Conservation (phyloP, 306 rosid species). For the Acacia acuminata region DNA sequence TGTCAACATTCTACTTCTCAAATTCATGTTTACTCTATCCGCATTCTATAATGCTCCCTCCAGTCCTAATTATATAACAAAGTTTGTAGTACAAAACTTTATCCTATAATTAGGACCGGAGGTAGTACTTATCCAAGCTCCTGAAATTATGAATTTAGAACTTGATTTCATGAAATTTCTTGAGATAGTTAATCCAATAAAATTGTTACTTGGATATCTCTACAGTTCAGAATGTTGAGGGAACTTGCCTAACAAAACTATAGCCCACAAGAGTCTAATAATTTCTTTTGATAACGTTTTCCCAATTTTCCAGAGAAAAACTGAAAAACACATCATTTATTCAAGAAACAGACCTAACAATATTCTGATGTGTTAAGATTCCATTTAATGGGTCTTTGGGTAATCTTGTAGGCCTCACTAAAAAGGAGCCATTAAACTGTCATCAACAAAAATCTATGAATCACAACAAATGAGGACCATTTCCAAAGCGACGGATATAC, state of each 20-base stretch:
- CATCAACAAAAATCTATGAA: background rate
- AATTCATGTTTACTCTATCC: background rate
- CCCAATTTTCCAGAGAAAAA: background rate
- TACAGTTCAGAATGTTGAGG: background rate
- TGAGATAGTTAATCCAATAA: background rate
- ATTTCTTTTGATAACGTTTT: background rate
- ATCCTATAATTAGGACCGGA: too few relatives aligned
- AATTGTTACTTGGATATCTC: background rate
- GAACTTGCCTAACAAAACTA: background rate
- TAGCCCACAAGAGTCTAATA: background rate
- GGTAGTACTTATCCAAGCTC: background rate
- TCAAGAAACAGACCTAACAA: background rate
- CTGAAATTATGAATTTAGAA: background rate
- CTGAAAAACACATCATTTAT: background rate
- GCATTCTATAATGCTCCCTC: background rate
- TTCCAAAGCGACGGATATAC: slow-evolving; percentile 20
- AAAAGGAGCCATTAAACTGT: background rate
- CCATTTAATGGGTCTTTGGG: background rate
- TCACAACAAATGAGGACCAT: slow-evolving; percentile 12
- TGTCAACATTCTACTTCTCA: background rate
- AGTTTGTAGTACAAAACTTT: too few relatives aligned
- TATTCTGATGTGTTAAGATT: background rate
- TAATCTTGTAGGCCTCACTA: background rate
- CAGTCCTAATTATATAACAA: too few relatives aligned
- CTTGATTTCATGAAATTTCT: background rate